Evolutionary conservation across 2,329 filamentous ascomycete species (phyloP), one percentile per base, ranked within the genome.

Genomic region (Fusarium cicatricum): DNA sequence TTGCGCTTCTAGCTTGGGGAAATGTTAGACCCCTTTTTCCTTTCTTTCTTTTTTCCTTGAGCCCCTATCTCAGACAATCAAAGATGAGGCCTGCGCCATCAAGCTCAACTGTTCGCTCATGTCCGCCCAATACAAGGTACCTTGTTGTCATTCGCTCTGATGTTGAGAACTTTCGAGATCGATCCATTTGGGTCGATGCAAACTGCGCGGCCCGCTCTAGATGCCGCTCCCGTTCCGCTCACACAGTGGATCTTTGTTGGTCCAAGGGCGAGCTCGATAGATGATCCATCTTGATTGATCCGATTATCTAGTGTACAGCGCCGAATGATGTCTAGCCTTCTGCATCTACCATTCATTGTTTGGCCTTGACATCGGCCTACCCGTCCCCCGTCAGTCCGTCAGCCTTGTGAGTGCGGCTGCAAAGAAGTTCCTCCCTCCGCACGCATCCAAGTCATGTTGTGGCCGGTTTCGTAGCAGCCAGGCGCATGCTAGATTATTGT

Each of bases 261-360:
- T 49, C 50, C 29, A 47, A 37, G 19, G 23, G 32, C 34, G 37
- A 66, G 58, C 46, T 58, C 56, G 52, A 53, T 57, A 58, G 66
- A 65, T 45, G 40, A 36, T 52, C 50, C 60, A 50, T 50, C 50
- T 60, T 68, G 57, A 64, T 66, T 66, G 58, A 60, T 69, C 53
- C 52, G 63, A 60, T 65, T 62, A 66, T 66, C 58, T 71, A 70
- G 58, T 70, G 60, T 70, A 71, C 68, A 70, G 61, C 56, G 46
- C 62, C 59, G 52, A 58, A 53, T 53, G 50, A 62, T 58, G 59
- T 66, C 65, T 65, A 65, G 56, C 52, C 55, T 65, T 51, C 37
- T 48, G 41, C 53, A 38, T 54, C 52, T 51, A 58, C 40, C 40
- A 19, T 46, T 45, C 34, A 41, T 50, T 47, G 41, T 59, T 51